phyloP scores from a whole-genome alignment of 2,329 filamentous ascomycete species.

The Xylaria polymorpha region DNA sequence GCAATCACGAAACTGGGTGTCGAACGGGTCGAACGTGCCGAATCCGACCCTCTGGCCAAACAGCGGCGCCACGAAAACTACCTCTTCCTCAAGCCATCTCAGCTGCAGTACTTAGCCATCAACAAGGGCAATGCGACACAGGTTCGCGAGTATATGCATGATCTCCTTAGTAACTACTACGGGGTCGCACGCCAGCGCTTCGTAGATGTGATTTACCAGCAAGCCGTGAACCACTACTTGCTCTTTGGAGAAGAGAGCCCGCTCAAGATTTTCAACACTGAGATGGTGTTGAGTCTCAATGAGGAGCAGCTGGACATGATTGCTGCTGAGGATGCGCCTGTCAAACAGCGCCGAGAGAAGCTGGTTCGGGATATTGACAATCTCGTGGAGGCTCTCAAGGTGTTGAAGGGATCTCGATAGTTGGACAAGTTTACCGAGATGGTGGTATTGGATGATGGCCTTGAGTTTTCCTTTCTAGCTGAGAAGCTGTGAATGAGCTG shows the following conservation, averaged over 20 bases:
- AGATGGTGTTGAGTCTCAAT: slow-evolving; percentile 61
- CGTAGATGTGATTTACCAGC: slow-evolving; percentile 70
- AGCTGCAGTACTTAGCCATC: slow-evolving; percentile 42
- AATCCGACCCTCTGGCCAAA: not conserved
- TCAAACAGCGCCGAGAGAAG: slow-evolving; percentile 55
- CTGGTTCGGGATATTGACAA: slow-evolving; percentile 60
- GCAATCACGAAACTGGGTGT: slow-evolving; percentile 34
- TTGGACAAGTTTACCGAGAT: not conserved
- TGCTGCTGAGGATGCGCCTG: slow-evolving; percentile 65
- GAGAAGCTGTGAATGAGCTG: not conserved
- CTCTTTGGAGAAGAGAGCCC: slow-evolving; percentile 62
- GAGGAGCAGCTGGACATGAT: slow-evolving; percentile 64
- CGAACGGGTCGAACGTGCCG: not conserved
- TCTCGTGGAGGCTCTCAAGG: slow-evolving; percentile 53
- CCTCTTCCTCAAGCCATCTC: slow-evolving; percentile 41
- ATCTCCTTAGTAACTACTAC: slow-evolving; percentile 71
- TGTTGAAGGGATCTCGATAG: slow-evolving; percentile 44
- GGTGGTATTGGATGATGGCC: not conserved
- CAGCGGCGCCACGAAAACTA: slow-evolving; percentile 37
- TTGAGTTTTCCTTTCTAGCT: not conserved
- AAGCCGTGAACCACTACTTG: slow-evolving; percentile 66
- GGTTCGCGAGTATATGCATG: slow-evolving; percentile 61
- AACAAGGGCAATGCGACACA: slow-evolving; percentile 51
- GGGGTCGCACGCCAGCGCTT: slow-evolving; percentile 70
- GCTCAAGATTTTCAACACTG: slow-evolving; percentile 62